phyloP scores from a whole-genome alignment of 2,329 filamentous ascomycete species.

The Chaetothyriales sp. region DNA sequence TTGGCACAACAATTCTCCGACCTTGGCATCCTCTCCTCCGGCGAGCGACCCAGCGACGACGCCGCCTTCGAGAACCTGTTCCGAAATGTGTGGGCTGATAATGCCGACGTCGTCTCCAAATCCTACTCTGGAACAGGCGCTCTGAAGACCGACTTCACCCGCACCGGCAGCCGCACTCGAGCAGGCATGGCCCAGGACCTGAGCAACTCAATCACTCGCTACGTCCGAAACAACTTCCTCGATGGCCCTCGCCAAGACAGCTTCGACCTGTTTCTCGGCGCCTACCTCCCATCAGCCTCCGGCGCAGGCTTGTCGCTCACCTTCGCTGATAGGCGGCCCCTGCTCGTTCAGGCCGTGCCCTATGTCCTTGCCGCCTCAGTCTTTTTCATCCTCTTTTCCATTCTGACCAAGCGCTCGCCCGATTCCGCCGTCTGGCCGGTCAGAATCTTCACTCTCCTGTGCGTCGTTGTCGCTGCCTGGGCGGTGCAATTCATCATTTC shows the following conservation, averaged over 20 bases:
- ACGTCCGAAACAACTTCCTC: slow-evolving; percentile 84
- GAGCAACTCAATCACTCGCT: slow-evolving; percentile 76
- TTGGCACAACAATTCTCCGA: slow-evolving; percentile 82
- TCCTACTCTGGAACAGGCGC: slow-evolving; percentile 93
- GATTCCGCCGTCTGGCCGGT: slow-evolving; percentile 68
- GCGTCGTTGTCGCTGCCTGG: slow-evolving; percentile 56
- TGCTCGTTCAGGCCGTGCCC: slow-evolving; percentile 84
- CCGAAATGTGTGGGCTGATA: slow-evolving; percentile 96
- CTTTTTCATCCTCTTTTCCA: slow-evolving; percentile 66
- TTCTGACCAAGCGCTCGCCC: slow-evolving; percentile 57
- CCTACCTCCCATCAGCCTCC: slow-evolving; percentile 61
- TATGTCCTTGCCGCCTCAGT: slow-evolving; percentile 77
- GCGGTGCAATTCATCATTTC: slow-evolving; percentile 61
- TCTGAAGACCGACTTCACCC: slow-evolving; percentile 94
- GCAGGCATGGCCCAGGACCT: slow-evolving; percentile 74
- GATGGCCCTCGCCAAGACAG: slow-evolving; percentile 91
- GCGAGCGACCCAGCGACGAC: slow-evolving; percentile 68
- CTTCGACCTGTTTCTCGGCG: slow-evolving; percentile 85
- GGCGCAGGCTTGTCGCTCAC: slow-evolving; percentile 58
- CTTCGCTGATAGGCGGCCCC: slow-evolving; percentile 71
- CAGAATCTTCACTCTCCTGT: slow-evolving; percentile 69
- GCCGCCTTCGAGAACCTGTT: slow-evolving; percentile 76
- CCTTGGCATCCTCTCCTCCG: slow-evolving; percentile 60
- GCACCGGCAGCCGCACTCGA: slow-evolving; percentile 79
- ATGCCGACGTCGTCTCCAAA: slow-evolving; percentile 85